A percentile compares a stretch with the other conserved stretches of the same genome.
Conservation (phyloP, 371 early-diverging fungal genomes). For the Coemansia linderi region DNA sequence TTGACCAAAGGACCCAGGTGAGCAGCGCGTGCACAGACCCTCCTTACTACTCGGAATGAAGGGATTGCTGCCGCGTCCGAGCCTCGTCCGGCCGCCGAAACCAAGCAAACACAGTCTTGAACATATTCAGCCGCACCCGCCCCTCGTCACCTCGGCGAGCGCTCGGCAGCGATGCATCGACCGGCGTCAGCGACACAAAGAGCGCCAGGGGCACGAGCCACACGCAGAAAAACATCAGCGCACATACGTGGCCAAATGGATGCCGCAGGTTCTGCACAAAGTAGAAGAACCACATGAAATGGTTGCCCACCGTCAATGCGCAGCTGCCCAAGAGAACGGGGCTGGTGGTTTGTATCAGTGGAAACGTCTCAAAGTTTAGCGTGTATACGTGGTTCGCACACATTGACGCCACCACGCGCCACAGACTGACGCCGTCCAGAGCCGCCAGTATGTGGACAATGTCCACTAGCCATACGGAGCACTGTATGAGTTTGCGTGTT, state of each 20-base stretch:
- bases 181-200: slow-evolving; percentile 50
- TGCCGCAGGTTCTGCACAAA: slow-evolving; percentile 29
- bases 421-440: slow-evolving; percentile 38
- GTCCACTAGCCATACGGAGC: slow-evolving; percentile 28
- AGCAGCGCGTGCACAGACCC: slow-evolving; percentile 1
- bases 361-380: slow-evolving; percentile 35
- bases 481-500: slow-evolving; percentile 33
- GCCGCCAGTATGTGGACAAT: slow-evolving; percentile 24
- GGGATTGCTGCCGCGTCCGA: slow-evolving; percentile 18
- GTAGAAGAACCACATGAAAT: slow-evolving; percentile 52
- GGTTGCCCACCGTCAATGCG: slow-evolving; percentile 39
- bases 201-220: slow-evolving; percentile 52
- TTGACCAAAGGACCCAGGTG: slow-evolving; percentile 5
- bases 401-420: slow-evolving; percentile 25
- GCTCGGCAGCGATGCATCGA: slow-evolving; percentile 43
- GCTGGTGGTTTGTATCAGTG: slow-evolving; percentile 32
- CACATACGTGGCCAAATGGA: slow-evolving; percentile 38
- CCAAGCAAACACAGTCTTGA: slow-evolving; percentile 22
- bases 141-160: slow-evolving; percentile 6
- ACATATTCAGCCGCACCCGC: slow-evolving; percentile 31
- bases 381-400: slow-evolving; percentile 41
- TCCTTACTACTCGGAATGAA: slow-evolving; percentile 23
- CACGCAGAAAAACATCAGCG: slow-evolving; percentile 53
- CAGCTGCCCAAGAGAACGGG: slow-evolving; percentile 33
- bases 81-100: slow-evolving; percentile 12